These are phyloP conservation scores for Myxozyma udenii DNA, from an alignment of 805 yeast genomes.

Conservation along the genomic window DNA sequence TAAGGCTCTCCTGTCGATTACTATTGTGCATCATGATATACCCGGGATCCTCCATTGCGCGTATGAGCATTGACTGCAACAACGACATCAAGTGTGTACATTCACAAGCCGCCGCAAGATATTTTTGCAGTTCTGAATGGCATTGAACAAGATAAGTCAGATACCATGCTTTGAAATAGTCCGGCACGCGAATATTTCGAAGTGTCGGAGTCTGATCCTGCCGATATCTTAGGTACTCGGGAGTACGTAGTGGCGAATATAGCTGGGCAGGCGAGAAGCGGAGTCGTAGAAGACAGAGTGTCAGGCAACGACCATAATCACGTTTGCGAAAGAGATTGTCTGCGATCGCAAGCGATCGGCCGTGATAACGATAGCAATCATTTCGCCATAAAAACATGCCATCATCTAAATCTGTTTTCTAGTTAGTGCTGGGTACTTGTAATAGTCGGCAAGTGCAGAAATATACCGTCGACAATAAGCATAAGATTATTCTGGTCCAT, in stretches of 20 bases:
- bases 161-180: conserved; percentile 16
- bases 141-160: conserved; percentile 13
- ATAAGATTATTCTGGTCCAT: background rate
- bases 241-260: conserved; percentile 13
- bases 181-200: conserved; percentile 15
- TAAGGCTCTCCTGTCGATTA: background rate
- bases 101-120: conserved; percentile 7
- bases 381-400: background rate
- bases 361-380: conserved; percentile 9
- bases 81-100: conserved; percentile 7
- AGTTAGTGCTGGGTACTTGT: background rate
- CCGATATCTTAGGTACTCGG: conserved; percentile 3
- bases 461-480: background rate
- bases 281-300: conserved; percentile 16
- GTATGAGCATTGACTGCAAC: conserved; percentile 2
- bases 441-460: background rate
- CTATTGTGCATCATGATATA: conserved; percentile 6
- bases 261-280: background rate
- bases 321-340: background rate
- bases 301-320: conserved; percentile 6
- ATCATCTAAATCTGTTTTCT: background rate
- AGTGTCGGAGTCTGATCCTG: background rate
- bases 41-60: conserved; percentile 6
- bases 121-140: background rate
- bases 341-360: conserved; percentile 5